Percentiles rank a stretch among this genome's conserved stretches.
These are phyloP conservation scores for Hansenula lynferdii DNA, from an alignment of 1,139 yeast genomes.

Conservation along the genomic window DNA sequence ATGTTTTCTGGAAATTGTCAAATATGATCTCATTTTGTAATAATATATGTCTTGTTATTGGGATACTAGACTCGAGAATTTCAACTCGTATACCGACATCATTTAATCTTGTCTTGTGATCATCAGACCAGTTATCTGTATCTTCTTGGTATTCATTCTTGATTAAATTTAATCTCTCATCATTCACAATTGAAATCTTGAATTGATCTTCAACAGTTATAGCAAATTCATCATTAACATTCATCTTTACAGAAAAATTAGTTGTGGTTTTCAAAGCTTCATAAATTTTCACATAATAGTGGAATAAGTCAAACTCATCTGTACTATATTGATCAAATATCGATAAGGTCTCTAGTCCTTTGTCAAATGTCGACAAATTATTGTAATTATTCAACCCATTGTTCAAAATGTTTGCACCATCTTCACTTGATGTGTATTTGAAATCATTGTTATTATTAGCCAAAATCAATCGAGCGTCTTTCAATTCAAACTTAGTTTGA, in stretches of 20 bases:
- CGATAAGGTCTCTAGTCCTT: slow-evolving; percentile 13
- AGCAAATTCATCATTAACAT: slow-evolving; percentile 15
- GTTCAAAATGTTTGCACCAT: slow-evolving; percentile 11
- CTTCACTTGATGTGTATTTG: slow-evolving; percentile 9
- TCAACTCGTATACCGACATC: slow-evolving; percentile 9
- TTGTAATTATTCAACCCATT: slow-evolving; percentile 10
- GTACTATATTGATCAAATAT: slow-evolving; percentile 19
- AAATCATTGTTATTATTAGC: slow-evolving; percentile 21
- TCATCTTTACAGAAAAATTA: slow-evolving; percentile 8
- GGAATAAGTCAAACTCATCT: slow-evolving; percentile 17
- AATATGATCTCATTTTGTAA: neutral
- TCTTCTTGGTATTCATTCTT: slow-evolving; percentile 1
- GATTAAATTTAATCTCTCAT: slow-evolving; percentile 9
- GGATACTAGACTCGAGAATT: neutral
- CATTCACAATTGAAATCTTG: slow-evolving; percentile 9
- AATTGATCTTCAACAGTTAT: slow-evolving; percentile 7
- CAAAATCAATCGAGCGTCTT: slow-evolving; percentile 14
- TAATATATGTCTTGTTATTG: neutral
- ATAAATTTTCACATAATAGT: slow-evolving; percentile 10
- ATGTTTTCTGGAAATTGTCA: neutral
- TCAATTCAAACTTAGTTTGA: slow-evolving; percentile 11
- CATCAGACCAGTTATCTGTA: neutral
- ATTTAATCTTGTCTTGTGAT: slow-evolving; percentile 2
- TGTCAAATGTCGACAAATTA: slow-evolving; percentile 15
- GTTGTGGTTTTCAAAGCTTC: slow-evolving; percentile 3